A percentile compares a stretch with the other conserved stretches of the same genome.
Conservation (phyloP, 768 basidiomycete species). For the Leccinum uliginosum region DNA sequence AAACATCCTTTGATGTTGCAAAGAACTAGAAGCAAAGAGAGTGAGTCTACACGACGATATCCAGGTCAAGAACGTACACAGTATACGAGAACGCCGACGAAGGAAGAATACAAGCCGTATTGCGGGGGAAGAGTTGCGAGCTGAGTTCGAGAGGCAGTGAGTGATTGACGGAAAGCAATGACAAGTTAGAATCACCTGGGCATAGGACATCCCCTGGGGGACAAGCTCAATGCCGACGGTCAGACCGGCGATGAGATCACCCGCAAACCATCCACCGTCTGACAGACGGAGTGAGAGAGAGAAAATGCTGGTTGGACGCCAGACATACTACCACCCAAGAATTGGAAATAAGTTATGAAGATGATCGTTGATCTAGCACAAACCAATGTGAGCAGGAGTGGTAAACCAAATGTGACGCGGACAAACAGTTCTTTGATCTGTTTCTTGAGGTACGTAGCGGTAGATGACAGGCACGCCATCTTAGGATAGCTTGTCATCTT, state of each 20-base stretch:
- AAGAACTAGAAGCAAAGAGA: slow-evolving; percentile 56
- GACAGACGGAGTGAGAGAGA: background rate
- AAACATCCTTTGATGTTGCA: slow-evolving; percentile 96
- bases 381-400: background rate
- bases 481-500: slow-evolving; percentile 55
- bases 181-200: slow-evolving; percentile 43
- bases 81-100: slow-evolving; percentile 82
- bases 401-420: background rate
- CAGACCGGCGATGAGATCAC: slow-evolving; percentile 88
- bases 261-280: slow-evolving; percentile 78
- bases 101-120: slow-evolving; percentile 93
- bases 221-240: slow-evolving; percentile 96
- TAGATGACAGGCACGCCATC: slow-evolving; percentile 51
- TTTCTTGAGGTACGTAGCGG: slow-evolving; percentile 46
- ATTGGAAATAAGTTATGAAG: slow-evolving; percentile 79
- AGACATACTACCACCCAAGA: slow-evolving; percentile 72
- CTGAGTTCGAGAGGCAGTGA: slow-evolving; percentile 34
- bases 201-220: slow-evolving; percentile 91
- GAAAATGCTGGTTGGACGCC: background rate
- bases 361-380: slow-evolving; percentile 54
- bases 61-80: slow-evolving; percentile 47
- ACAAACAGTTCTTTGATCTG: slow-evolving; percentile 46
- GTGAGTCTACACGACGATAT: background rate
- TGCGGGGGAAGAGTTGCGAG: slow-evolving; percentile 79
- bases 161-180: background rate